Evolutionary conservation across 148 eudicot species (phyloP).

Genomic region (Chenopodium suecicum): DNA sequence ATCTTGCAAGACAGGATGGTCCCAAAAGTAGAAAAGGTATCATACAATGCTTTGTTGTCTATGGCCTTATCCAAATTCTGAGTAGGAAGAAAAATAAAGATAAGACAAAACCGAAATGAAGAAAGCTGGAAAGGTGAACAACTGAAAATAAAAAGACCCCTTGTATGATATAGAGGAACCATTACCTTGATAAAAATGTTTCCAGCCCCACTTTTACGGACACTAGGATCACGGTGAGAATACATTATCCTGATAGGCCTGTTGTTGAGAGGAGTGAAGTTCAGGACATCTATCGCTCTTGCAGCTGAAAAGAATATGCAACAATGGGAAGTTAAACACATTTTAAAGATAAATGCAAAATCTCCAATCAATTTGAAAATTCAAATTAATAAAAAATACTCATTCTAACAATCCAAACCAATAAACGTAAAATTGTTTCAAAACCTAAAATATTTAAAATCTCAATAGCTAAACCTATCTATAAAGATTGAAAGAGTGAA

Average conservation of each 20-base stretch:
- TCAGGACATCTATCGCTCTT: slow-evolving; percentile 60
- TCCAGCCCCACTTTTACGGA: slow-evolving; percentile 73
- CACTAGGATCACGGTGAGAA: slow-evolving; percentile 75
- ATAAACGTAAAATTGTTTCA: not conserved
- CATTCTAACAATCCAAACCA: not conserved
- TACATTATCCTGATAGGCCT: slow-evolving; percentile 84
- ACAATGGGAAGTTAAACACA: not conserved
- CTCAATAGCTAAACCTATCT: not conserved
- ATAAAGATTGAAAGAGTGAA: not conserved
- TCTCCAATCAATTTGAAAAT: not conserved
- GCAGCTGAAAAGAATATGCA: slow-evolving; percentile 50
- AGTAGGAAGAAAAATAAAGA: not conserved
- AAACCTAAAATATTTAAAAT: not conserved
- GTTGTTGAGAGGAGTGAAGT: slow-evolving; percentile 71
- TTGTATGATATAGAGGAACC: not conserved
- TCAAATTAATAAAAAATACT: not conserved
- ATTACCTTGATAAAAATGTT: slow-evolving; percentile 88
- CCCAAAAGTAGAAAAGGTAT: slow-evolving; percentile 78
- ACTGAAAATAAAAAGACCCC: not conserved
- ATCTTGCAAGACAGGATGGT: slow-evolving; percentile 85
- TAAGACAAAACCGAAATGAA: not conserved
- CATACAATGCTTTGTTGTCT: slow-evolving; percentile 81
- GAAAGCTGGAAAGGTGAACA: not conserved
- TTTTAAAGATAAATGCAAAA: not conserved
- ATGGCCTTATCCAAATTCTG: slow-evolving; percentile 93